Conservation (phyloP, 176 grass and related monocot species). For the bread wheat (Triticum aestivum) region DNA sequence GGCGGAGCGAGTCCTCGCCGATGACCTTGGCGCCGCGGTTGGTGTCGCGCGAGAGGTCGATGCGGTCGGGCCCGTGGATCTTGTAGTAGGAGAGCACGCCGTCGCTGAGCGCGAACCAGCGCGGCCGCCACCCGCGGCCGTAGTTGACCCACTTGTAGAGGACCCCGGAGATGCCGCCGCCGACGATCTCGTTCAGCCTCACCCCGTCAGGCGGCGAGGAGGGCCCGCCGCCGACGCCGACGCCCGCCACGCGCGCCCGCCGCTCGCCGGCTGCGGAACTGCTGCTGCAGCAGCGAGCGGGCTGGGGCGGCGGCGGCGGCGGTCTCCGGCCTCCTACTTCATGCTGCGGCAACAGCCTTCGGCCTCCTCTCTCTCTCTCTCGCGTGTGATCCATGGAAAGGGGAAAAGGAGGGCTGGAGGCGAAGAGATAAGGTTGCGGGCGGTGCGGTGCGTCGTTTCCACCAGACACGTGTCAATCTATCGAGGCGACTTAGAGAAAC, state of each 20-base stretch:
- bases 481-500: too few species aligned
- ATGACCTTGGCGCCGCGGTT: conserved; percentile 89
- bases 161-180: conserved; percentile 77
- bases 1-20: conserved; percentile 79
- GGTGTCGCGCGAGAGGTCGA: conserved; percentile 70
- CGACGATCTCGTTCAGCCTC: conserved; percentile 71
- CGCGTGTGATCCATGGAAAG: too few species aligned
- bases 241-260: neutral
- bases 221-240: neutral
- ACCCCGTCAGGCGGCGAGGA: conserved; percentile 54
- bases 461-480: too few species aligned
- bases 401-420: too few species aligned
- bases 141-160: conserved; percentile 99
- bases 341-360: too few species aligned
- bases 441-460: too few species aligned
- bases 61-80: conserved; percentile 98
- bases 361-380: too few species aligned
- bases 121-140: conserved; percentile 87
- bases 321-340: too few species aligned
- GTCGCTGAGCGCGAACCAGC: conserved; percentile 88
- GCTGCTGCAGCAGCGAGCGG: conserved; percentile 18
- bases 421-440: too few species aligned
- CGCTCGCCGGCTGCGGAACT: conserved; percentile 18
- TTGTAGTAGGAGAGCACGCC: conserved; percentile 98
- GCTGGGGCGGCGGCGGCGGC: conserved; percentile 18